Evolutionary conservation across 2,329 filamentous ascomycete genomes (phyloP), one percentile per base, ranked within the genome.

Genomic region (Aphanocladium album): DNA sequence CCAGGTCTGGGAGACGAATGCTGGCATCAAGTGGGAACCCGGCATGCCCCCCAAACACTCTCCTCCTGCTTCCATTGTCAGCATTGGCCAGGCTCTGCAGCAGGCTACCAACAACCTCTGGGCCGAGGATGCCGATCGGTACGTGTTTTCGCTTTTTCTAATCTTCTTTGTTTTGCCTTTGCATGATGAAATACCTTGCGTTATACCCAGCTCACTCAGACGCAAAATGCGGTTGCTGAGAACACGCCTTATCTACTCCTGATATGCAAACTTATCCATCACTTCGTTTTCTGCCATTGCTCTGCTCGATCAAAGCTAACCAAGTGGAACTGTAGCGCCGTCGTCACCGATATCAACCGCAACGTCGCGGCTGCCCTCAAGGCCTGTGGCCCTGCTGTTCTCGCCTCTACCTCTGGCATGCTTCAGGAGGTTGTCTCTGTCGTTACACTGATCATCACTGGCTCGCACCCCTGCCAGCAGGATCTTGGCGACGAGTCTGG

Each of bases 121-220:
- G 91, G 81, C 88, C 65, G 91, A 96, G 67, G 95, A 99, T 76
- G 85, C 87, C 72, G 95, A 99, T 76, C 87, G 92, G 93, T 97
- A 89, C 72, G 93, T 91, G 9, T 5, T 66, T 14, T 27, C 49
- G 54, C 41, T 65, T 63, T 63, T 63, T 56, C 60, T 25, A 62
- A 57, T 60, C 61, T 61, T 64, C 62, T 64, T n/a, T n/a, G n/a
- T n/a, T 60, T 64, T 68, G 45, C 61, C 64, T 60, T 56, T 64
- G 66, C 56, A 88, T 91, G 92, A 97, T 97, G 92, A 96, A 51
- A 78, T 81, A 84, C 80, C 77, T 80, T 85, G 87, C 90, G 91
- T 93, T 93, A 93, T 85, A 93, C 93, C 92, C 93, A 97, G 93
- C 93, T 97, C 93, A 97, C 93, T 96, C 91, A 90, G 89, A 98